These are phyloP conservation scores for Neurospora crassa DNA, from an alignment of 2,329 filamentous ascomycete species.

Conservation along the genomic window DNA sequence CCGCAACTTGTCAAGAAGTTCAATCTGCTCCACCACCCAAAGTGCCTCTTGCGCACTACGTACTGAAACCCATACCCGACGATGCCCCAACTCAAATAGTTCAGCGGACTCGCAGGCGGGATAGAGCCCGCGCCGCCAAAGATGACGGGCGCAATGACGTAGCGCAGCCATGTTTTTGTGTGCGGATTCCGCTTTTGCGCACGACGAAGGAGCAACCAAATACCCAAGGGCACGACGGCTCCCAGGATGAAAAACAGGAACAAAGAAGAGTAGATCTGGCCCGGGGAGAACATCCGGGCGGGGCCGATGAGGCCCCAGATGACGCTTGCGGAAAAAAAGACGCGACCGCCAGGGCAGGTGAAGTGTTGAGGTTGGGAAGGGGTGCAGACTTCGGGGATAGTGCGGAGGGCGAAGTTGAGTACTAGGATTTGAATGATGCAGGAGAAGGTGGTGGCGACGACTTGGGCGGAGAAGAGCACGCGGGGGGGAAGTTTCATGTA, in stretches of 20 bases:
- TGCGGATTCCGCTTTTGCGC: conserved; percentile 27
- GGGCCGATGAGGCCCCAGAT: conserved; percentile 61
- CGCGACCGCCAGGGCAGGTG: conserved; percentile 52
- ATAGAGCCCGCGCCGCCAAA: conserved; percentile 50
- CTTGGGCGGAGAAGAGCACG: conserved; percentile 57
- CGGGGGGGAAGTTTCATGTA: conserved; percentile 64
- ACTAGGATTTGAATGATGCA: conserved; percentile 58
- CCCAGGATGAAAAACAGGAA: conserved; percentile 52
- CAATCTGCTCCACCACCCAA: conserved; percentile 63
- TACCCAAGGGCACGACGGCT: conserved; percentile 39
- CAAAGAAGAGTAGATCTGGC: conserved; percentile 50
- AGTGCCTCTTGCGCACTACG: conserved; percentile 52
- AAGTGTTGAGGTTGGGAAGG: conserved; percentile 47
- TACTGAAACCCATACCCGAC: conserved; percentile 65
- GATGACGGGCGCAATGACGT: conserved; percentile 52
- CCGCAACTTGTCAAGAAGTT: conserved; percentile 65
- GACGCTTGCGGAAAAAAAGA: conserved; percentile 57
- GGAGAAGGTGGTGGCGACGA: conserved; percentile 55
- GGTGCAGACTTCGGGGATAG: conserved; percentile 56
- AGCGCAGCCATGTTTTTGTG: conserved; percentile 34
- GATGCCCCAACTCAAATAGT: conserved; percentile 65
- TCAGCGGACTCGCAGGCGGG: conserved; percentile 60
- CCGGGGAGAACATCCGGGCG: conserved; percentile 52
- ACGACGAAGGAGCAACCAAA: conserved; percentile 40
- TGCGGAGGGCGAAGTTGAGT: conserved; percentile 49